Evolutionary conservation across 1,284 basidiomycete species (phyloP), one percentile per base, ranked within the genome.

Genomic region (Phellopilus nigrolimitatus): DNA sequence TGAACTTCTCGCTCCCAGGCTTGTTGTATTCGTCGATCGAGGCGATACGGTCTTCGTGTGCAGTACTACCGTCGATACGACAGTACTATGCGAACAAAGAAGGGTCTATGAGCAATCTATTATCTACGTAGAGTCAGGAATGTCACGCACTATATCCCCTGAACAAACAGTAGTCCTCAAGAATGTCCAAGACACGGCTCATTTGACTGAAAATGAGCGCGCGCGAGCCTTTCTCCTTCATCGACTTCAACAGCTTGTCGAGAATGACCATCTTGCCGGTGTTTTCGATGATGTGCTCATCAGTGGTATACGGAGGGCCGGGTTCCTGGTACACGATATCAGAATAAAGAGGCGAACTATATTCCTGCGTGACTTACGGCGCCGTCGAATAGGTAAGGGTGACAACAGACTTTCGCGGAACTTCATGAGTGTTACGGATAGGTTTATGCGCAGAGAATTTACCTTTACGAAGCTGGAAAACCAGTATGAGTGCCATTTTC

Each of bases 1-100:
- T 88, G 66, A 98, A 99, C 70, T 92, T 98, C 58, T 98, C 95
- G 64, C 89, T 93, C 15, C 76, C 91, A 0, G 92, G 92, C 57
- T 88, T 91, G 71, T 99, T 99, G 73, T 97, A 99, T 54, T 97
- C 94, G 73, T 99, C 97, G 61, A 99, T 99, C 6, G 93, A 89
- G 6, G 82, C 65, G 56, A 98, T 97, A 55, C 97, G 94, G 62
- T 98, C 95, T 48, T 99, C 95, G 62, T 98, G 95, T 1, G 91
- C 89, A 0, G 95, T 97, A 40, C 88, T 77, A 58, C 97, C 95
- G 61, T 99, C 97, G 56, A 99, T 98, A 47, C 97, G 88, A 64
- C 94, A 98, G 68, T 99, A 99, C 63, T 91, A 92, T 95, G 60
- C 0, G 36, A 22, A 42, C 33, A 47, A 28, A 47, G 37, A 8